Base-by-base conservation (phyloP, 805 yeast genomes). In the Metschnikowia cubensis region DNA sequence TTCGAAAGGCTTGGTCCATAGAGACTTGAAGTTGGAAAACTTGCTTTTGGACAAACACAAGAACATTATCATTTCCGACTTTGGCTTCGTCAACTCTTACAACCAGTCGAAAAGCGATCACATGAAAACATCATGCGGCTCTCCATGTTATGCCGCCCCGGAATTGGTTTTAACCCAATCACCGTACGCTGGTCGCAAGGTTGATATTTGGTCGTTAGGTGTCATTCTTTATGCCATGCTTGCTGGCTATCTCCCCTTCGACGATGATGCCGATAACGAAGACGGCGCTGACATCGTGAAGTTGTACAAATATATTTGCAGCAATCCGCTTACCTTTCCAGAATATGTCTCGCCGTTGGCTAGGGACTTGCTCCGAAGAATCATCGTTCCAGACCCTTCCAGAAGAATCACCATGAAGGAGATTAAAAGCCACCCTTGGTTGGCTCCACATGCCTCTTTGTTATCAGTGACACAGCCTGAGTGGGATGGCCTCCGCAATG, bases 61-160 rank as follows among this genome's bases (percentile, higher is more conserved):
- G 62, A 89, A 89, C 66, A 81, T 90, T 53, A 78, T 90, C 45
- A 89, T 90, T 48, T 85, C 96, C 15, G 97, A 90, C 70, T 90
- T 90, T 67, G 97, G 97, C 0, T 94, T 94, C 69, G 99, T 95
- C 35, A 94, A 94, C 68, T 85, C 92, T 29, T 94, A 84, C 69
- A 71, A 69, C 43, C 68, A 70, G 34, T 77, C 76, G 18, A 78
- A 69, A 49, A 65, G 77, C 56, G 96, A 89, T 65, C 71, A 89
- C 41, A 94, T 92, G 98, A 84, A 84, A 64, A 92, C 98, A 1
- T 82, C 91, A 35, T 92, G 99, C 67, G 99, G 99, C 1, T 89
- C 96, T 2, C 99, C 99, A 0, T 92, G 99, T 67, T 92, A 92
- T 68, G 99, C 99, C 0, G 99, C 99, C 1, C 99, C 99, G 0